Conservation (phyloP, 129 eudicot genomes). For the Centaurea solstitialis region DNA sequence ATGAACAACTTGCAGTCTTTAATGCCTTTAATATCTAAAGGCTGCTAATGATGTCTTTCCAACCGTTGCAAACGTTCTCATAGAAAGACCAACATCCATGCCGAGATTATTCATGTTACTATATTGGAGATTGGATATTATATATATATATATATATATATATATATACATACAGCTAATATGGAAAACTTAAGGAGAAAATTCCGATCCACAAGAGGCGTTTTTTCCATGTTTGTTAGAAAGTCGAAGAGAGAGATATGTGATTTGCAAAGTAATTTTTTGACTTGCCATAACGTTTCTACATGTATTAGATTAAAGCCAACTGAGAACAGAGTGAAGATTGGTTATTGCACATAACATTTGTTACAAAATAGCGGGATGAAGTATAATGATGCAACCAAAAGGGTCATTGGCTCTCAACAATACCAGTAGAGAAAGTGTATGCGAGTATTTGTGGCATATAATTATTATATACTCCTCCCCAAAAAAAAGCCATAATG, state of each 20-base stretch:
- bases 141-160: too few species aligned
- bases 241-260: background rate
- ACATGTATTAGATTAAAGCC: background rate
- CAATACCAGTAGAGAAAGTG: too few species aligned
- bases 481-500: background rate
- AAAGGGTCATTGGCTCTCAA: too few species aligned
- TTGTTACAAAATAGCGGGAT: background rate
- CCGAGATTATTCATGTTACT: background rate
- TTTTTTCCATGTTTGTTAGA: background rate
- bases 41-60: background rate
- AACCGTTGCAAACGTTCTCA: background rate
- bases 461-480: too few species aligned
- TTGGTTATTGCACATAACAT: background rate
- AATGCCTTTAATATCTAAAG: background rate
- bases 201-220: background rate
- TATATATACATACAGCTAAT: too few species aligned
- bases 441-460: too few species aligned
- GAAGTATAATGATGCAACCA: background rate
- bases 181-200: background rate
- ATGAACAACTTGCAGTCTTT: too few species aligned
- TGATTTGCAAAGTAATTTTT: background rate
- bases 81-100: background rate
- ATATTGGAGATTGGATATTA: background rate
- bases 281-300: background rate
- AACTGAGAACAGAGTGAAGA: background rate